Conservation (phyloP, 805 yeast genomes). For the Ogataea naganishii region DNA sequence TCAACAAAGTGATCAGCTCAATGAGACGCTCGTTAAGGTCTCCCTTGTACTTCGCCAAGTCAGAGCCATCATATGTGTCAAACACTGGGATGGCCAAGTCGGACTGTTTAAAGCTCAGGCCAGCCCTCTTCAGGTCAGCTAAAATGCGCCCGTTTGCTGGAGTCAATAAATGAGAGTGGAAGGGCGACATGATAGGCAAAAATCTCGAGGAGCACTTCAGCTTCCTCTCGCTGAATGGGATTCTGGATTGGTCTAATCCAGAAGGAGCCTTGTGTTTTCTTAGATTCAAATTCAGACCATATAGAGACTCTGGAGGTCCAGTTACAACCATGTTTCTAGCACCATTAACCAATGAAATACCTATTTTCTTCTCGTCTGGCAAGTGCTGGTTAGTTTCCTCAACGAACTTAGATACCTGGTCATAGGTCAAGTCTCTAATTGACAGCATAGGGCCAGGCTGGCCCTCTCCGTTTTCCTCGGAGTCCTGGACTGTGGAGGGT, state of each 20-base stretch:
- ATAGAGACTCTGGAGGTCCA: constrained; percentile 97
- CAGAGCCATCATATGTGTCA: constrained; percentile 82
- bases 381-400: constrained; percentile 87
- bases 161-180: constrained; percentile 82
- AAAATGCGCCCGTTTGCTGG: constrained; percentile 62
- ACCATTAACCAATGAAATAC: constrained; percentile 87
- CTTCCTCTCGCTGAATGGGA: constrained; percentile 91
- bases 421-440: constrained; percentile 74
- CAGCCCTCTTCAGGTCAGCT: constrained; percentile 53
- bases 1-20: constrained; percentile 75
- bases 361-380: constrained; percentile 85
- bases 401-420: constrained; percentile 72
- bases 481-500: constrained; percentile 87
- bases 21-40: constrained; percentile 63
- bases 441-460: constrained; percentile 97
- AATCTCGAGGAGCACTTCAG: constrained; percentile 88
- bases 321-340: constrained; percentile 91
- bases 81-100: constrained; percentile 77
- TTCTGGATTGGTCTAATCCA: constrained; percentile 91
- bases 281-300: constrained; percentile 86
- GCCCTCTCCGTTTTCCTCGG: constrained; percentile 92
- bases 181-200: constrained; percentile 92
- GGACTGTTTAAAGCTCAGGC: constrained; percentile 44
- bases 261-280: constrained; percentile 92
- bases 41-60: constrained; percentile 49